phyloP scores from a whole-genome alignment of 2,329 filamentous ascomycete genomes.

The Coniochaeta prunicola region DNA sequence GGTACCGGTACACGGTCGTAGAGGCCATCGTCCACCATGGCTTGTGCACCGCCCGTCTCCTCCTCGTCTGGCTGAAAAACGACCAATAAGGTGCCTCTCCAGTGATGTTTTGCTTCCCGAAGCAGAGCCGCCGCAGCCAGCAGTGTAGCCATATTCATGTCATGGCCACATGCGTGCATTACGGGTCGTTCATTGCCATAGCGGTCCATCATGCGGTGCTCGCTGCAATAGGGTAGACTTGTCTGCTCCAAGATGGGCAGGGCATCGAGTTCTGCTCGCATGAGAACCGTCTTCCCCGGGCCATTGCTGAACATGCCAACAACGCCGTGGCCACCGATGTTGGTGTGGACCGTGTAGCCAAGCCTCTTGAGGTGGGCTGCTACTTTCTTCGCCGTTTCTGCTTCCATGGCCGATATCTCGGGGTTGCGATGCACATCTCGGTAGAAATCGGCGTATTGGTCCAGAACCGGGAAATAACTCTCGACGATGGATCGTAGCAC shows the following conservation, averaged over 20 bases:
- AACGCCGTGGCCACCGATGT: background rate
- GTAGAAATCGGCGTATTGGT: background rate
- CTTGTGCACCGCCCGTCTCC: slow-evolving; percentile 47
- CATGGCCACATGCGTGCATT: background rate
- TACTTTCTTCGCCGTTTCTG: background rate
- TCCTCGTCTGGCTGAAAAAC: slow-evolving; percentile 65
- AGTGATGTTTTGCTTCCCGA: slow-evolving; percentile 31
- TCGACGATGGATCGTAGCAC: too few relatives aligned
- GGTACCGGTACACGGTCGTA: slow-evolving; percentile 21
- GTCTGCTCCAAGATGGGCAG: background rate
- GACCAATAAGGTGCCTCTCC: slow-evolving; percentile 56
- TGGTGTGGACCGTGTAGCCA: background rate
- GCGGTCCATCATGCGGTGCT: too few relatives aligned
- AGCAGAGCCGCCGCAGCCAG: too few relatives aligned
- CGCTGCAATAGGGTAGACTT: background rate
- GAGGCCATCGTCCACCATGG: slow-evolving; percentile 29
- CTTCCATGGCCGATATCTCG: background rate
- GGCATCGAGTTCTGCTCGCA: background rate
- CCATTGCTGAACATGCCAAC: background rate
- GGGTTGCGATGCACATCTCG: background rate
- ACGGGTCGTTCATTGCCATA: too few relatives aligned
- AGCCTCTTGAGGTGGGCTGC: background rate
- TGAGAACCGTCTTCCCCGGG: background rate
- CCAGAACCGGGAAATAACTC: background rate
- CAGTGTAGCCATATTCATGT: background rate